A percentile compares a stretch with the other conserved stretches of the same genome.
These are phyloP conservation scores for Gossypium herbaceum DNA, from an alignment of 345 rosid genomes.

Conservation along the genomic window DNA sequence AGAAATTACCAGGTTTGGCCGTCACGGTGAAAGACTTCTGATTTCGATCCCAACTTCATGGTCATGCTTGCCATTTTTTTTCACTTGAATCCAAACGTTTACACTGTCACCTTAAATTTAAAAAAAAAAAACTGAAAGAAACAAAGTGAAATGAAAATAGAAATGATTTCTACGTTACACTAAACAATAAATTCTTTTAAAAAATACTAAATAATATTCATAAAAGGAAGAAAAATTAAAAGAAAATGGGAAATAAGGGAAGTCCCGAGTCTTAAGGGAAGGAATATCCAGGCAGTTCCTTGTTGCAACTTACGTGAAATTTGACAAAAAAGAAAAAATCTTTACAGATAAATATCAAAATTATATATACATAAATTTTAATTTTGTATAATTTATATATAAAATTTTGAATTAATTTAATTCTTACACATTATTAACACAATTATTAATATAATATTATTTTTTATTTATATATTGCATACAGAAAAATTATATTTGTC, in stretches of 20 bases:
- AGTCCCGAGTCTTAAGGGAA: slow-evolving; percentile 61
- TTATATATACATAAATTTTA: no score
- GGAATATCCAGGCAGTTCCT: slow-evolving; percentile 44
- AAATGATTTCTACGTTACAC: neutral
- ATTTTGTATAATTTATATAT: no score
- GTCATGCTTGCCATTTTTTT: slow-evolving; percentile 56
- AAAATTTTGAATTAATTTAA: no score
- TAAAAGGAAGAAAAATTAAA: neutral
- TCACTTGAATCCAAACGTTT: slow-evolving; percentile 10
- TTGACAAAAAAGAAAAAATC: neutral
- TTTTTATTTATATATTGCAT: no score
- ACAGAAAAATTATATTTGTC: no score
- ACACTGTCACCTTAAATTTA: slow-evolving; percentile 13
- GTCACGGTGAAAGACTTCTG: slow-evolving; percentile 68
- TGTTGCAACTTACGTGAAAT: slow-evolving; percentile 29
- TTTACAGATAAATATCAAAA: no score
- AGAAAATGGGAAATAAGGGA: slow-evolving; percentile 7
- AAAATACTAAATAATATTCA: neutral
- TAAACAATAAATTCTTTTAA: neutral
- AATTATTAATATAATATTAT: no score
- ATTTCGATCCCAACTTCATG: slow-evolving; percentile 87
- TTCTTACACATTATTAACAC: no score
- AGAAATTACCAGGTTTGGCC: slow-evolving; percentile 58
- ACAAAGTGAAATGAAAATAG: neutral
- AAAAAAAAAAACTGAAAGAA: neutral